These are phyloP conservation scores for Ganoderma boninense DNA, from an alignment of 1,284 basidiomycete species.

Conservation along the genomic window DNA sequence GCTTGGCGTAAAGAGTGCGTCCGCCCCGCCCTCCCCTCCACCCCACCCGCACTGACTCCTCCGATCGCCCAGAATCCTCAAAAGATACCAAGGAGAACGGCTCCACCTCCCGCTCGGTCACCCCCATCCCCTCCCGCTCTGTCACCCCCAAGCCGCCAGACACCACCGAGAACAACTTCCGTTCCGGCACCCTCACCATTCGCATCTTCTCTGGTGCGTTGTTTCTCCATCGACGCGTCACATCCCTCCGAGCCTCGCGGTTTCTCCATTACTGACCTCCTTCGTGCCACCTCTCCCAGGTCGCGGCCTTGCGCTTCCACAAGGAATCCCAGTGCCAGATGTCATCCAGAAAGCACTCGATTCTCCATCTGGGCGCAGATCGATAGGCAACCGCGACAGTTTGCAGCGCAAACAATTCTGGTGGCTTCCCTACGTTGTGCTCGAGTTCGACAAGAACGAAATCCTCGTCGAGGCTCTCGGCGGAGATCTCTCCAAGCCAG, in stretches of 20 bases:
- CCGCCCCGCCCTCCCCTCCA: background rate
- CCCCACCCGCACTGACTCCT: constrained; percentile 7
- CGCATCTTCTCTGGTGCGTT: constrained; percentile 84
- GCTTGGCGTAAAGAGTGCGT: constrained; percentile 39
- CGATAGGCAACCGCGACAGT: constrained; percentile 82
- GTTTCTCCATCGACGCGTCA: background rate
- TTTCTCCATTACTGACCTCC: constrained; percentile 10
- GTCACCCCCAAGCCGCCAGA: constrained; percentile 72
- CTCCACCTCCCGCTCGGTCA: constrained; percentile 73
- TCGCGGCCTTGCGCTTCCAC: constrained; percentile 77
- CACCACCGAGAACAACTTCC: constrained; percentile 58
- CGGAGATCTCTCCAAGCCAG: constrained; percentile 84
- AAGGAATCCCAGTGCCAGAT: constrained; percentile 80
- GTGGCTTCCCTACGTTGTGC: constrained; percentile 97
- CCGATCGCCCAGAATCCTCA: constrained; percentile 51
- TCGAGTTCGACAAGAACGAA: constrained; percentile 99
- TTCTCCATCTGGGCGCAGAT: constrained; percentile 57
- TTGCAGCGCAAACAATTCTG: constrained; percentile 91
- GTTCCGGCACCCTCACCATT: constrained; percentile 86
- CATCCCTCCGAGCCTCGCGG: no score
- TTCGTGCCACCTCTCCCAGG: constrained; percentile 48
- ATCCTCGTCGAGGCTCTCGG: constrained; percentile 95
- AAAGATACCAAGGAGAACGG: constrained; percentile 76
- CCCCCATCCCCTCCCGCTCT: constrained; percentile 76
- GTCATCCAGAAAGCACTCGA: constrained; percentile 88